These are phyloP conservation scores for Protea cynaroides DNA, from an alignment of 164 flowering plant species.

Conservation along the genomic window DNA sequence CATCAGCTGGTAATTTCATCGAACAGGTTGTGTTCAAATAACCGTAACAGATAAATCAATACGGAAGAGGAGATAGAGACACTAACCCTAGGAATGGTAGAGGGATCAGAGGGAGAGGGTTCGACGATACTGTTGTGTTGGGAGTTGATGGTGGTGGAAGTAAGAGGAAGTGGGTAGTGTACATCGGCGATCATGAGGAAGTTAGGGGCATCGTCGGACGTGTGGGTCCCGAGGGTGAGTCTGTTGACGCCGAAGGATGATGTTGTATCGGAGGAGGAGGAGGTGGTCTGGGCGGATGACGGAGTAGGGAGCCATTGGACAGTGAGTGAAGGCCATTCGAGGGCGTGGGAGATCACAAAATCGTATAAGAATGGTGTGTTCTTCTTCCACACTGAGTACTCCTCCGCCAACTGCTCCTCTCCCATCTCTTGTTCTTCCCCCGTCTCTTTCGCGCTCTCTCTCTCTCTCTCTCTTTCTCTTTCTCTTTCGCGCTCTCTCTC, in stretches of 20 bases:
- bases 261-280: too few relatives aligned
- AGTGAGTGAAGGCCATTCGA: slow-evolving; percentile 96
- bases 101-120: neutral
- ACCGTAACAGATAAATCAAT: neutral
- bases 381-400: slow-evolving; percentile 84
- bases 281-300: slow-evolving; percentile 18
- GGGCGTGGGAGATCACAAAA: slow-evolving; percentile 69
- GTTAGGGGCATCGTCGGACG: slow-evolving; percentile 65
- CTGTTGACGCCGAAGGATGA: slow-evolving; percentile 43
- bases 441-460: slow-evolving; percentile 11
- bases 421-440: slow-evolving; percentile 18
- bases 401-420: slow-evolving; percentile 47
- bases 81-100: slow-evolving; percentile 38
- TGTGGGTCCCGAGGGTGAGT: slow-evolving; percentile 85
- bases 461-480: slow-evolving; percentile 4
- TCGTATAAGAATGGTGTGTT: slow-evolving; percentile 88
- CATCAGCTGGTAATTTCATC: slow-evolving; percentile 25
- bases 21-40: slow-evolving; percentile 19
- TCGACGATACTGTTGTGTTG: neutral
- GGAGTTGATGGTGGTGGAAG: neutral
- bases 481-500: slow-evolving; percentile 10
- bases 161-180: slow-evolving; percentile 35
- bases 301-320: slow-evolving; percentile 77
- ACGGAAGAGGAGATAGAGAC: neutral
- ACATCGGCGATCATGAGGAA: slow-evolving; percentile 83